Percentiles rank a stretch among this genome's conserved stretches.
Conservation (phyloP, 1,284 basidiomycete species). For the Boletus subluridellus region DNA sequence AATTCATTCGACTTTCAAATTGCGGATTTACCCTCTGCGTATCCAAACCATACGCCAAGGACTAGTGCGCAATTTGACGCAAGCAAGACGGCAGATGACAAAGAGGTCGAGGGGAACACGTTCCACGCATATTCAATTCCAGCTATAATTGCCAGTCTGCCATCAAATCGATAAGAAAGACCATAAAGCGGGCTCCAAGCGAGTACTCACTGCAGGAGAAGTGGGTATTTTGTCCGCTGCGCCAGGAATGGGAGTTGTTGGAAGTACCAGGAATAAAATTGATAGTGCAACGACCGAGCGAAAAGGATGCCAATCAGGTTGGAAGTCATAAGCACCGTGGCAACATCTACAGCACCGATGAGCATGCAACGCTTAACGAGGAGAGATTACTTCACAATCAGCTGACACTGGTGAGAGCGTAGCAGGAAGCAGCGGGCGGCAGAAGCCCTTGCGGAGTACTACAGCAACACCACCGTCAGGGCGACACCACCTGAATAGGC, state of each 20-base stretch:
- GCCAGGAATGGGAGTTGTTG: conserved; percentile 86
- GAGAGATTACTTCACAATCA: conserved; percentile 50
- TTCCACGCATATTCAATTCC: conserved; percentile 87
- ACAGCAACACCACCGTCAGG: conserved; percentile 58
- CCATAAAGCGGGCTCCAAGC: not conserved
- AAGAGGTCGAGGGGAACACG: conserved; percentile 73
- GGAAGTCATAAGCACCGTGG: conserved; percentile 82
- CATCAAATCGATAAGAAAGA: not conserved
- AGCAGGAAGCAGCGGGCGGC: conserved; percentile 49
- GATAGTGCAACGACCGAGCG: conserved; percentile 96
- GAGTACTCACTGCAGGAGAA: conserved; percentile 55
- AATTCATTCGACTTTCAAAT: conserved; percentile 3
- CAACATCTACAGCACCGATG: conserved; percentile 56
- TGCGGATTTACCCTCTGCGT: conserved; percentile 37
- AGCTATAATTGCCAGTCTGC: conserved; percentile 59
- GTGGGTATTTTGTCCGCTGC: conserved; percentile 69
- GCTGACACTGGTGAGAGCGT: conserved; percentile 45
- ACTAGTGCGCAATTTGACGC: conserved; percentile 58
- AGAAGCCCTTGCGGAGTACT: conserved; percentile 58
- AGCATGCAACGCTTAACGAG: conserved; percentile 4
- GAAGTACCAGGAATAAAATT: conserved; percentile 98
- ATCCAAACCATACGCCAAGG: conserved; percentile 61
- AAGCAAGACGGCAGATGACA: conserved; percentile 67
- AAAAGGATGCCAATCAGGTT: conserved; percentile 91
- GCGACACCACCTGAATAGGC: conserved; percentile 68